Evolutionary conservation across 257 asterid species (phyloP).

Genomic region (Plectranthus barbatus): DNA sequence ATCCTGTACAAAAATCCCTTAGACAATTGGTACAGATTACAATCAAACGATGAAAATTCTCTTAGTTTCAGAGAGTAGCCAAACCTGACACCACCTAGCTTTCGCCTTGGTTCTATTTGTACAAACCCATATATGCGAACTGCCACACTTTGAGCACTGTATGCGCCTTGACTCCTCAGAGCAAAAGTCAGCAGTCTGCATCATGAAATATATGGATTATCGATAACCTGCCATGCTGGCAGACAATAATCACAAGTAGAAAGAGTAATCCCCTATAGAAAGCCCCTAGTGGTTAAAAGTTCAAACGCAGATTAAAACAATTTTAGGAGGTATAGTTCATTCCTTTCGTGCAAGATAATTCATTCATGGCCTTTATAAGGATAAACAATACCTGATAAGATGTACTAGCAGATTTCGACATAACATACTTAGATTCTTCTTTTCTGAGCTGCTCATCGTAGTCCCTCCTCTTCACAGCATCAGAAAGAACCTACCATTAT

Average conservation of each 20-base stretch:
- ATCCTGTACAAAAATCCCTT: constrained; percentile 41
- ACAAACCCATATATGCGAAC: constrained; percentile 92
- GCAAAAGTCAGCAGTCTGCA: constrained; percentile 76
- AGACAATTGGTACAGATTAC: constrained; percentile 5
- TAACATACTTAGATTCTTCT: constrained; percentile 71
- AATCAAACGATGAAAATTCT: neutral
- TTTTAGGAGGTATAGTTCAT: neutral
- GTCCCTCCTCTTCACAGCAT: constrained; percentile 86
- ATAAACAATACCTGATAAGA: constrained; percentile 57
- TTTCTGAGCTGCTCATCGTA: constrained; percentile 88
- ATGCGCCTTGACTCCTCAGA: constrained; percentile 92
- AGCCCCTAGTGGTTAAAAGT: neutral
- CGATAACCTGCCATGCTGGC: neutral
- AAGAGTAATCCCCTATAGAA: neutral
- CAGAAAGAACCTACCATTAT: constrained; percentile 74
- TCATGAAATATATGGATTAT: constrained; percentile 8
- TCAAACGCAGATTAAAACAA: neutral
- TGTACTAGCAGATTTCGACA: constrained; percentile 75
- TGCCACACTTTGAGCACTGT: constrained; percentile 97
- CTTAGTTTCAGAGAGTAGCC: constrained; percentile 4
- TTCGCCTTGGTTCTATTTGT: constrained; percentile 81
- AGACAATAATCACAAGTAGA: neutral
- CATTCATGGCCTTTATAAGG: neutral
- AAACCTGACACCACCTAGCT: constrained; percentile 99
- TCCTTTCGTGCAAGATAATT: no score